Base-by-base conservation (phyloP, 257 asterid genomes). In the Gardenia jasminoides region DNA sequence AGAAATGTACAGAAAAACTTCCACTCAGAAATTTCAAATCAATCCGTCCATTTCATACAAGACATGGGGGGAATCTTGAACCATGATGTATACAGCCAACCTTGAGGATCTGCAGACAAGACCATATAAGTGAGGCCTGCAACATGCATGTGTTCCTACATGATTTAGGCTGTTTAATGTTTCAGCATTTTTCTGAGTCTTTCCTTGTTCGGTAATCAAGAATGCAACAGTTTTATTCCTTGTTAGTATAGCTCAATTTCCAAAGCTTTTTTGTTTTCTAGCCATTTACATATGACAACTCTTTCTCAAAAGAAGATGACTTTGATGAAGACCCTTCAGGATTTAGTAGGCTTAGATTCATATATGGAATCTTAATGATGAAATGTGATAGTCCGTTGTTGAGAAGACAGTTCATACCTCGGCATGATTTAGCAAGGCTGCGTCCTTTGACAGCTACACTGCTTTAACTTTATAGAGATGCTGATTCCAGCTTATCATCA, bases 71-170 rank as follows among this genome's bases (percentile, higher is more conserved):
- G 41, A 64, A 30, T 64, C 69, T 0, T 28, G 20, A 64, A 28
- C 69, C 7, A 64, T 6, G 3, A 69, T 39, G 12, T 33, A 11
- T 12, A 26, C 7, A 78, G 33, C 71, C 67, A 70, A 58, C 47
- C 22, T 43, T 19, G 30, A 62, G 46, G 39, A 67, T 70, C 46
- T 2, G 24, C 44, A 70, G 39, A 54, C 50, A 58, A 39, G 50
- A 70, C 48, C 48, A 26, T 74, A 16, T 48, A 30, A 26, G 19
- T 69, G 24, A 41, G 4, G 72, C 31, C 72, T 30, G 33, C 30
- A 16, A 67, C 52, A 61, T 79, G 82, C 67, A 72, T 72, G 73
- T 31, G 72, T 59, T 28, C 39, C 77, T 79, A 44, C 20, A 44
- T 56, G 56, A 59, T 44, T 31, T 28, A 70, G 61, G 26, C 28